Evolutionary conservation across 108 stramenopile species (phyloP).

Genomic region (Nitzschia sp.): DNA sequence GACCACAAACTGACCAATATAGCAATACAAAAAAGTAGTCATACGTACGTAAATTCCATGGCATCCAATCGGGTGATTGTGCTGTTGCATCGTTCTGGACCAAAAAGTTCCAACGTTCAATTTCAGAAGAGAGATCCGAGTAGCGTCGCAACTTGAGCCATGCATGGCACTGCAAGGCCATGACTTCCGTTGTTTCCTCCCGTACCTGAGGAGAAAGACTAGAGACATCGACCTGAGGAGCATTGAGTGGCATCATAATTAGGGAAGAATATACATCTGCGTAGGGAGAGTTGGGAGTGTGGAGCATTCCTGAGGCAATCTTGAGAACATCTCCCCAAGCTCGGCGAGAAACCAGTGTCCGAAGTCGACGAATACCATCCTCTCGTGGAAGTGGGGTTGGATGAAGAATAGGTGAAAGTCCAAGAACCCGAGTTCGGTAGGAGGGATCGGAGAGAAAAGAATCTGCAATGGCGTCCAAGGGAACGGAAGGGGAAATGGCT

Average conservation of each 20-base stretch:
- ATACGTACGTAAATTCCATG: conserved; percentile 39
- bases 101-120: conserved; percentile 54
- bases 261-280: conserved; percentile 40
- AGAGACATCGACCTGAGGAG: conserved; percentile 2
- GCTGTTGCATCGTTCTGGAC: conserved; percentile 27
- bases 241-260: conserved; percentile 14
- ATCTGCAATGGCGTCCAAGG: conserved; percentile 43
- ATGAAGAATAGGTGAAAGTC: conserved; percentile 21
- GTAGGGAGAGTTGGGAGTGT: conserved; percentile 14
- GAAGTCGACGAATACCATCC: conserved; percentile 31
- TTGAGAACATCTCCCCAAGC: conserved; percentile 79
- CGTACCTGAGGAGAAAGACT: conserved; percentile 9
- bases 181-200: conserved; percentile 61
- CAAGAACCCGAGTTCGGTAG: conserved; percentile 19
- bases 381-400: conserved; percentile 43
- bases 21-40: background rate
- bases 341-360: conserved; percentile 53
- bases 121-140: conserved; percentile 56
- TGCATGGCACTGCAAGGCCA: conserved; percentile 62
- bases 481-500: conserved; percentile 11
- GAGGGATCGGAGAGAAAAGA: conserved; percentile 41
- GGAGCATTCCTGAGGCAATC: conserved; percentile 41
- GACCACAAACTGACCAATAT: conserved; percentile 1
- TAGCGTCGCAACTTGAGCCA: conserved; percentile 61
- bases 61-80: conserved; percentile 35